These are phyloP conservation scores for Bisporella sp. DNA, from an alignment of 2,329 filamentous ascomycete species.

Conservation along the genomic window DNA sequence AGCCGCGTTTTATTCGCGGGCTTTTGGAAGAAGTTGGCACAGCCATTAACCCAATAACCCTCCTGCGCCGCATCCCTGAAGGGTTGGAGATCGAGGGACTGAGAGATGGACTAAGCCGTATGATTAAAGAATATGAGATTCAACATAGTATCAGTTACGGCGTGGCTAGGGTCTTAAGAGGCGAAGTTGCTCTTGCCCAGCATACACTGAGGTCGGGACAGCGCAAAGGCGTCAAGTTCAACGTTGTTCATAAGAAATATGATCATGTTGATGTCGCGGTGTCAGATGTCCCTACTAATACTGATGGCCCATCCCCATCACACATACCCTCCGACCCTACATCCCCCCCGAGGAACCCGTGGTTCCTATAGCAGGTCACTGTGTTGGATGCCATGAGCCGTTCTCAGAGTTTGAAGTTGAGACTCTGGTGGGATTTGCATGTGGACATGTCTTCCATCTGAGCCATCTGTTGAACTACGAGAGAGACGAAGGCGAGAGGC, in stretches of 20 bases:
- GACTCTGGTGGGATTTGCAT: slow-evolving; percentile 72
- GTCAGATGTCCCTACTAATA: slow-evolving; percentile 30
- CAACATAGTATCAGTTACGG: slow-evolving; percentile 89
- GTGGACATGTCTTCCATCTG: slow-evolving; percentile 76
- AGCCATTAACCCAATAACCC: slow-evolving; percentile 82
- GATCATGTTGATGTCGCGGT: slow-evolving; percentile 38
- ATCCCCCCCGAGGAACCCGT: slow-evolving; percentile 1
- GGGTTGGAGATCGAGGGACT: slow-evolving; percentile 89
- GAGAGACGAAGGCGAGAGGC: slow-evolving; percentile 26
- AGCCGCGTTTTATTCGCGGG: slow-evolving; percentile 87
- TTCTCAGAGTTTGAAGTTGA: slow-evolving; percentile 59
- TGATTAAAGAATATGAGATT: slow-evolving; percentile 94
- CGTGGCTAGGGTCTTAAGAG: slow-evolving; percentile 76
- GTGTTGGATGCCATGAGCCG: slow-evolving; percentile 48
- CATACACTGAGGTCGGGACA: slow-evolving; percentile 72
- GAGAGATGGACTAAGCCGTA: slow-evolving; percentile 77
- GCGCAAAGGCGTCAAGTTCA: slow-evolving; percentile 81
- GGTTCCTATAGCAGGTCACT: slow-evolving; percentile 44
- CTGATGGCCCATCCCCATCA: slow-evolving; percentile 6
- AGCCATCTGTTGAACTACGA: slow-evolving; percentile 54
- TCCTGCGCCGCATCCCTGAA: slow-evolving; percentile 86
- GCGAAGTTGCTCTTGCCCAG: slow-evolving; percentile 83
- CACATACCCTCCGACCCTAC: slow-evolving; percentile 4
- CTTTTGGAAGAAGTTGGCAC: slow-evolving; percentile 92
- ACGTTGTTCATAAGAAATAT: slow-evolving; percentile 48